Conservation (phyloP, 1,284 basidiomycete species). For the Hymenochaete sp. region DNA sequence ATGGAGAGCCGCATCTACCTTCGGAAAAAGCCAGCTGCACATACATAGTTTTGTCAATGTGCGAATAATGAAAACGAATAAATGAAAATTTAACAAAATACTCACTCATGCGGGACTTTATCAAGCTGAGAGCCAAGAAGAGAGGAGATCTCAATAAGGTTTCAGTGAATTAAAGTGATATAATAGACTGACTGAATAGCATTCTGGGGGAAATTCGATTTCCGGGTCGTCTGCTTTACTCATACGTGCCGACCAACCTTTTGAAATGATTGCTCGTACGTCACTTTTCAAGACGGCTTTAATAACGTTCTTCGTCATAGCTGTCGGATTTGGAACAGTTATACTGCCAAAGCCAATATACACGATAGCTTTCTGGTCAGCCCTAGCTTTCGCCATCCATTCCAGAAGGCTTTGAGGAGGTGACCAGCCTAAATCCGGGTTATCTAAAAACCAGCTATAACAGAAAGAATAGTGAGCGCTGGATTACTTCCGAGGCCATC, state of each 20-base stretch:
- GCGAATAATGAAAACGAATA: no score
- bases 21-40: conserved; percentile 63
- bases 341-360: conserved; percentile 73
- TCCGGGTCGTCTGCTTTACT: conserved; percentile 32
- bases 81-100: no score
- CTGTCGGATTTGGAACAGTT: conserved; percentile 61
- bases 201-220: conserved; percentile 36
- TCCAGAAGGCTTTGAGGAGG: conserved; percentile 43
- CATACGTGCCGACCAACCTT: conserved; percentile 68
- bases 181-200: conserved; percentile 30
- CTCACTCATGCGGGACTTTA: conserved; percentile 63
- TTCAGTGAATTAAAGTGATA: conserved; percentile 20
- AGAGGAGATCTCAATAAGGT: conserved; percentile 18
- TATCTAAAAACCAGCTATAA: conserved; percentile 56
- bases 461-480: conserved; percentile 1
- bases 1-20: conserved; percentile 57
- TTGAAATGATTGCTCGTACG: conserved; percentile 67
- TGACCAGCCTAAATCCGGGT: conserved; percentile 50
- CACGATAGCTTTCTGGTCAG: conserved; percentile 57
- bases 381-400: conserved; percentile 49
- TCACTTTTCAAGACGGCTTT: conserved; percentile 57
- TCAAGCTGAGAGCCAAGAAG: conserved; percentile 34
- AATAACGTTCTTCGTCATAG: conserved; percentile 54
- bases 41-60: background rate
- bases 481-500: background rate